Base-by-base conservation (phyloP, 2,329 filamentous ascomycete genomes). In the Aspergillus spinulosporus region DNA sequence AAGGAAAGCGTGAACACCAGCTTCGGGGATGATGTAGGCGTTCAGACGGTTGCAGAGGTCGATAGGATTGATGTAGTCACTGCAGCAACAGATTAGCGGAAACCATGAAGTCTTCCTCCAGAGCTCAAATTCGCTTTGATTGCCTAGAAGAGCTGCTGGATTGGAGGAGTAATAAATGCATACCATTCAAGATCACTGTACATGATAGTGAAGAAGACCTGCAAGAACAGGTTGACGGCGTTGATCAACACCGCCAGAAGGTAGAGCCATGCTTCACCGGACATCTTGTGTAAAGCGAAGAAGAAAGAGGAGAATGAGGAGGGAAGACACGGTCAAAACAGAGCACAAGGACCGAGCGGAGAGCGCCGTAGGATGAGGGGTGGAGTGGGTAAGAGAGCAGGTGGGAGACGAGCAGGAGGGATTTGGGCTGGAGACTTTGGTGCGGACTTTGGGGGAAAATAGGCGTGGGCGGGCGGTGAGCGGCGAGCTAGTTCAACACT, bases 151-250 rank as follows among this genome's bases (percentile, higher is more conserved):
- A 21, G 21, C 9, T 15, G 44, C 14, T 7, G 6, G 5, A 34
- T n/a, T 34, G 5, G n/a, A 15, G 4, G 34, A 3, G n/a, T 11
- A 28, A 14, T 8, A 12, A 44, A 36, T 21, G 12, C 90, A 72
- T 81, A 96, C 92, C 94, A 99, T 88, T 99, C 94, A 71, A 99
- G 80, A 84, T 99, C 94, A 78, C 91, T 96, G 81, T 97, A 99
- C 95, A 99, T 99, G 74, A 99, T 99, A 57, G 94, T 99, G 82
- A 99, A 99, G 85, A 99, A 99, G 69, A 99, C 94, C 82, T 99
- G 95, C 57, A 99, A 84, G 79, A 99, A 99, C 72, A 99, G 85
- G 83, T 99, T 99, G 86, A 99, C 92, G 81, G 94, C 94, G 82
- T 99, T 99, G 83, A 99, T 95, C 75, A 99, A 85, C 78, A 99